Conservation (phyloP, 179 eudicot species). For the Pouteria campechiana region DNA sequence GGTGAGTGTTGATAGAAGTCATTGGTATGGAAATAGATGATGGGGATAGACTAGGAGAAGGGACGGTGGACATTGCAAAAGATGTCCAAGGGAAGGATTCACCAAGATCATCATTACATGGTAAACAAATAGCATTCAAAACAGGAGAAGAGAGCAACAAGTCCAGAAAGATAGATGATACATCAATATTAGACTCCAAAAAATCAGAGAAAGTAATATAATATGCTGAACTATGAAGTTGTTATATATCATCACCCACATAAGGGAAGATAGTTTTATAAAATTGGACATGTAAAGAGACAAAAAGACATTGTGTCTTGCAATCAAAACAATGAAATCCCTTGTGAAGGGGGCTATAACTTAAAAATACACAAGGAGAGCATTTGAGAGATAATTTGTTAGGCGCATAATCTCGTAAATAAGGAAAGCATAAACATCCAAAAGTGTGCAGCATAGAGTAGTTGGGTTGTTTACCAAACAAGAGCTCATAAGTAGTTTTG, state of each 20-base stretch:
- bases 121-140: too few relatives aligned
- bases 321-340: neutral
- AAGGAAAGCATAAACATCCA: neutral
- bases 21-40: neutral
- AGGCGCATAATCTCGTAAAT: neutral
- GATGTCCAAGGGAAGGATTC: neutral
- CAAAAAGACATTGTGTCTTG: neutral
- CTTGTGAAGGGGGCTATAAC: neutral
- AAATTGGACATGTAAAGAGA: neutral
- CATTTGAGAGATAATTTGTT: neutral
- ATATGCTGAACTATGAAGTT: neutral
- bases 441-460: neutral
- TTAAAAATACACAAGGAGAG: neutral
- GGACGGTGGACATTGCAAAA: neutral
- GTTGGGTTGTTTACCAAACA: neutral
- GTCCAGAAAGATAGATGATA: neutral
- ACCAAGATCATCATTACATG: too few relatives aligned
- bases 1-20: neutral
- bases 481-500: too few relatives aligned
- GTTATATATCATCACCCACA: too few relatives aligned
- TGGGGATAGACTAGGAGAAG: neutral
- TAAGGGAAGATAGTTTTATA: neutral
- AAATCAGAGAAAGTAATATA: neutral
- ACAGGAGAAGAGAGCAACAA: neutral
- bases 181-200: neutral